A percentile compares a stretch with the other conserved stretches of the same genome.
phyloP scores from a whole-genome alignment of 2,329 filamentous ascomycete species.

The Neopestalotiopsis clavispora region DNA sequence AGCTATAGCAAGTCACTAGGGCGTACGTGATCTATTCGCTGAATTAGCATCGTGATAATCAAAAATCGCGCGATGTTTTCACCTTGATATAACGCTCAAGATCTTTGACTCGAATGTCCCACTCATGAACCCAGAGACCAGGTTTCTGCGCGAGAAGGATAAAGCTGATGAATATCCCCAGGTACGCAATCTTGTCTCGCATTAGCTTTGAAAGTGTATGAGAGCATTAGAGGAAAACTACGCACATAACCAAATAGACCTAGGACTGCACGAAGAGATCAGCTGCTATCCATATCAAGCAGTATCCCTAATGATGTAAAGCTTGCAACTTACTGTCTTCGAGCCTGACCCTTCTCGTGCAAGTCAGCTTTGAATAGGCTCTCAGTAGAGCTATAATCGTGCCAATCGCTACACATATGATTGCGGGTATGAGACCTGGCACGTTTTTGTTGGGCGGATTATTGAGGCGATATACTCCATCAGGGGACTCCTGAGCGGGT shows the following conservation, averaged over 20 bases:
- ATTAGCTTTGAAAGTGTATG: neutral
- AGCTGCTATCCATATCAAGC: neutral
- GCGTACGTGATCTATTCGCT: neutral
- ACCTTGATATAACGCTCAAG: constrained; percentile 11
- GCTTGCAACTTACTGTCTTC: neutral
- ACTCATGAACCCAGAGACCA: constrained; percentile 7
- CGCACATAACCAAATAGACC: neutral
- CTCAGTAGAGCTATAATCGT: neutral
- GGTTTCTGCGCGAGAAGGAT: neutral
- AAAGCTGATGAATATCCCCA: neutral
- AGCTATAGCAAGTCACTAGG: constrained; percentile 8
- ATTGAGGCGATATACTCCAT: constrained; percentile 9
- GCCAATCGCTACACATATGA: neutral
- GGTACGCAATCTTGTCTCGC: neutral
- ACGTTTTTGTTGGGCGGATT: constrained; percentile 15
- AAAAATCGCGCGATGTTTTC: neutral
- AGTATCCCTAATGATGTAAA: neutral
- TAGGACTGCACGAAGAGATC: neutral
- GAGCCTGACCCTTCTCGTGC: neutral
- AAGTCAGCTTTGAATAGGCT: neutral
- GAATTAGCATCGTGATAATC: neutral
- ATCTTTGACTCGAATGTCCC: neutral
- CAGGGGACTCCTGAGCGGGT: constrained; percentile 12
- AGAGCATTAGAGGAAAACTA: neutral
- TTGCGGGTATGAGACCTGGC: neutral